A percentile compares a stretch with the other conserved stretches of the same genome.
phyloP scores from a whole-genome alignment of 2,329 filamentous ascomycete species.

The Fusarium setosum region DNA sequence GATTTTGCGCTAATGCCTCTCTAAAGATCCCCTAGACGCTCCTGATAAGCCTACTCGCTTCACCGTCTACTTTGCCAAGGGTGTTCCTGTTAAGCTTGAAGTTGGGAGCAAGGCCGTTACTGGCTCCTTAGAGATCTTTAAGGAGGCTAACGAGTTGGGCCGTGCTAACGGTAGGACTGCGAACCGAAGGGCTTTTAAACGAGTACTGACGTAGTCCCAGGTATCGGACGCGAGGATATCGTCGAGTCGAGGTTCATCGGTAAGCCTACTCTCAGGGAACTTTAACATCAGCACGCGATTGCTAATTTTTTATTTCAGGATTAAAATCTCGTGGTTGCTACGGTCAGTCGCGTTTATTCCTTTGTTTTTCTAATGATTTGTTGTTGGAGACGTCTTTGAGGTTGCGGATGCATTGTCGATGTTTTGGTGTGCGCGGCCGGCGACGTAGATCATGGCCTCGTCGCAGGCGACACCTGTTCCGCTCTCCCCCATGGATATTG shows the following conservation, averaged over 20 bases:
- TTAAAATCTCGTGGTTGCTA: conserved; percentile 6
- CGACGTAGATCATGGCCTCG: not conserved
- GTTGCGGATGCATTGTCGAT: conserved; percentile 5
- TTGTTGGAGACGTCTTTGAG: not conserved
- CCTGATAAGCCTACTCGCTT: conserved; percentile 74
- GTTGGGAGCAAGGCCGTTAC: conserved; percentile 51
- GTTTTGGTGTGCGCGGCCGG: conserved; percentile 1
- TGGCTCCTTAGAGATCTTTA: conserved; percentile 73
- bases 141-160: not conserved
- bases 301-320: conserved; percentile 6
- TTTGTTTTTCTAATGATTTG: not conserved
- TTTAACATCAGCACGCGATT: conserved; percentile 3
- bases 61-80: conserved; percentile 73
- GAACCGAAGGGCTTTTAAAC: not conserved
- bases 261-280: conserved; percentile 4
- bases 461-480: conserved; percentile 6
- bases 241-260: conserved; percentile 4
- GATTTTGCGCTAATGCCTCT: not conserved
- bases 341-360: conserved; percentile 2
- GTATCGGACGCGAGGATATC: conserved; percentile 2
- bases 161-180: conserved; percentile 4
- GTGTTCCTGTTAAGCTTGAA: conserved; percentile 73
- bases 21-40: conserved; percentile 65
- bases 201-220: not conserved
- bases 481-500: not conserved